Conservation (phyloP, 2,329 filamentous ascomycete species). For the Penicillium polonicum region DNA sequence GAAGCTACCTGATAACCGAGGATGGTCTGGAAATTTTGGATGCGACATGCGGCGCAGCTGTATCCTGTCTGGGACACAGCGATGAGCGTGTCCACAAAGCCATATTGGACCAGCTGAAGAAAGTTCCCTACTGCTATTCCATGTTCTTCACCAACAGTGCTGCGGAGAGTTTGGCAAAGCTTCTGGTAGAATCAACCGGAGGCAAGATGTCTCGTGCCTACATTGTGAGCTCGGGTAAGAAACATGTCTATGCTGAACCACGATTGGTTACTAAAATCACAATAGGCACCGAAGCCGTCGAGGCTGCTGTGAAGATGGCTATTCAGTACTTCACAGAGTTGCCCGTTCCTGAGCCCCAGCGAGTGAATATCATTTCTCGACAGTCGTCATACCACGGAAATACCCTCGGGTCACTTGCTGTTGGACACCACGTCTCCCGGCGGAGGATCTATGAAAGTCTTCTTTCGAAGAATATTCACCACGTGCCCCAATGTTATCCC, state of each 20-base stretch:
- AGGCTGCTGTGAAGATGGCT: slow-evolving; percentile 64
- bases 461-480: slow-evolving; percentile 54
- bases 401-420: slow-evolving; percentile 64
- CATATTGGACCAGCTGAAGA: slow-evolving; percentile 57
- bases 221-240: slow-evolving; percentile 56
- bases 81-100: slow-evolving; percentile 60
- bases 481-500: slow-evolving; percentile 63
- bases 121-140: slow-evolving; percentile 58
- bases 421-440: slow-evolving; percentile 62
- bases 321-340: slow-evolving; percentile 64
- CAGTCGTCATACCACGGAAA: slow-evolving; percentile 67
- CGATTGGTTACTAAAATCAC: slow-evolving; percentile 2
- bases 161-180: slow-evolving; percentile 51
- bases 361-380: slow-evolving; percentile 62
- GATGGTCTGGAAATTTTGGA: slow-evolving; percentile 63
- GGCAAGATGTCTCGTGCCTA: slow-evolving; percentile 55
- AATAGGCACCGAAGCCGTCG: slow-evolving; percentile 63
- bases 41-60: slow-evolving; percentile 68
- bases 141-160: slow-evolving; percentile 55
- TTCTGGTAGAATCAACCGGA: slow-evolving; percentile 50
- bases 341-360: slow-evolving; percentile 48
- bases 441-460: slow-evolving; percentile 60
- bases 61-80: slow-evolving; percentile 69
- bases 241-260: no score
- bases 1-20: slow-evolving; percentile 49